These are phyloP conservation scores for Triangularia verruculosa DNA, from an alignment of 2,329 filamentous ascomycete genomes.

Conservation along the genomic window DNA sequence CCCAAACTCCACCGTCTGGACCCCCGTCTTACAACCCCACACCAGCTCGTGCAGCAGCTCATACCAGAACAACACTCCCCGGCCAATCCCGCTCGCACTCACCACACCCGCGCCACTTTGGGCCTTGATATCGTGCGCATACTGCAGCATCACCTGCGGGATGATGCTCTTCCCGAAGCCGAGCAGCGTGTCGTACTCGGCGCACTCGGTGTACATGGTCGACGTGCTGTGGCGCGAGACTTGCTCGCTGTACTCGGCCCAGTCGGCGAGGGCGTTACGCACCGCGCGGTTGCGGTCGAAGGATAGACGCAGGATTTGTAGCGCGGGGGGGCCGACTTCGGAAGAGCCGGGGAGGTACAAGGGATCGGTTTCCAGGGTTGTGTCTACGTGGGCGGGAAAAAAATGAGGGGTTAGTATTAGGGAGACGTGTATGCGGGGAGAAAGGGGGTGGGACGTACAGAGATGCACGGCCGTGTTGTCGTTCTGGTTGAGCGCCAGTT, in stretches of 20 bases:
- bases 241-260: constrained; percentile 1
- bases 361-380: neutral
- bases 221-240: neutral
- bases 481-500: neutral
- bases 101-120: neutral
- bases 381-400: neutral
- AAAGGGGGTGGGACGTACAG: neutral
- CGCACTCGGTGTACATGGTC: constrained; percentile 3
- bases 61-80: constrained; percentile 6
- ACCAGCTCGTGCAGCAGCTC: constrained; percentile 9
- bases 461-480: constrained; percentile 3
- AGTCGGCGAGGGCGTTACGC: constrained; percentile 8
- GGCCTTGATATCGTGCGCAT: neutral
- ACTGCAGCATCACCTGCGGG: constrained; percentile 6
- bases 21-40: constrained; percentile 7
- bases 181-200: constrained; percentile 3
- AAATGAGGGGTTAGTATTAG: neutral
- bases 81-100: neutral
- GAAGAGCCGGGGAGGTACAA: neutral
- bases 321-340: neutral
- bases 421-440: too few relatives aligned
- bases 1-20: neutral
- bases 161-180: constrained; percentile 7
- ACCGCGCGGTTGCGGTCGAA: neutral
- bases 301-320: neutral